A percentile compares a stretch with the other conserved stretches of the same genome.
These are phyloP conservation scores for Hirsutella thompsonii DNA, from an alignment of 2,329 filamentous ascomycete species.

Conservation along the genomic window DNA sequence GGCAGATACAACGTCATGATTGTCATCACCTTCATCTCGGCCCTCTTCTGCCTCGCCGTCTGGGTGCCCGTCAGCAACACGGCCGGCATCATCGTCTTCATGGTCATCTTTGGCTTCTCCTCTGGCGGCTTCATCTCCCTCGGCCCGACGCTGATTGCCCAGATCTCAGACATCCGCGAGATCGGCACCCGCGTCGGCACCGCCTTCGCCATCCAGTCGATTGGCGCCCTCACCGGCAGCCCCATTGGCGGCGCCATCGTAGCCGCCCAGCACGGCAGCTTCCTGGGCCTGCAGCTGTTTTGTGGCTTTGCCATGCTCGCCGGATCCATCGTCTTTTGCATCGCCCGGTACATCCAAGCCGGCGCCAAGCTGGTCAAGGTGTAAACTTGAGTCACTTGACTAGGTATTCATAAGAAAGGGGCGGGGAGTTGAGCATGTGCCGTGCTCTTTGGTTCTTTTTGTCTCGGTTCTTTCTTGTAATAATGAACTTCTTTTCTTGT, in stretches of 20 bases:
- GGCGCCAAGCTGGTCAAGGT: conserved; percentile 22
- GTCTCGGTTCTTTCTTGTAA: too few relatives aligned
- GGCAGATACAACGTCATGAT: conserved; percentile 37
- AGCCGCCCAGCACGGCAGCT: conserved; percentile 34
- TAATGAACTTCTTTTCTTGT: too few relatives aligned
- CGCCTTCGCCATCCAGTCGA: conserved; percentile 45
- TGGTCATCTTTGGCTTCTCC: conserved; percentile 55
- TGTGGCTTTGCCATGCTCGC: conserved; percentile 37
- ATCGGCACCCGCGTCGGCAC: conserved; percentile 57
- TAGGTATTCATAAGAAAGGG: too few relatives aligned
- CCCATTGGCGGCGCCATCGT: conserved; percentile 56
- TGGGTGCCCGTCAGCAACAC: conserved; percentile 37
- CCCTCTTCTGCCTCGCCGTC: conserved; percentile 30
- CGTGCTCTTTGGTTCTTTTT: too few relatives aligned
- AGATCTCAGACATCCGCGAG: conserved; percentile 56
- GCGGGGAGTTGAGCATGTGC: too few relatives aligned
- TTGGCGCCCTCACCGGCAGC: conserved; percentile 53
- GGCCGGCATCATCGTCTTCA: conserved; percentile 49
- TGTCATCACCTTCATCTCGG: conserved; percentile 35
- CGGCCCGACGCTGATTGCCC: conserved; percentile 50
- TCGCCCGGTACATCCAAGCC: conserved; percentile 20
- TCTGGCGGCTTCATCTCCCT: conserved; percentile 55
- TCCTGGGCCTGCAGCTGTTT: conserved; percentile 51
- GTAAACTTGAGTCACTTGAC: too few relatives aligned
- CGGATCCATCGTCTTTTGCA: conserved; percentile 14